Conservation (phyloP, 1,139 yeast species). For the Debaryomyces psychrophilus region DNA sequence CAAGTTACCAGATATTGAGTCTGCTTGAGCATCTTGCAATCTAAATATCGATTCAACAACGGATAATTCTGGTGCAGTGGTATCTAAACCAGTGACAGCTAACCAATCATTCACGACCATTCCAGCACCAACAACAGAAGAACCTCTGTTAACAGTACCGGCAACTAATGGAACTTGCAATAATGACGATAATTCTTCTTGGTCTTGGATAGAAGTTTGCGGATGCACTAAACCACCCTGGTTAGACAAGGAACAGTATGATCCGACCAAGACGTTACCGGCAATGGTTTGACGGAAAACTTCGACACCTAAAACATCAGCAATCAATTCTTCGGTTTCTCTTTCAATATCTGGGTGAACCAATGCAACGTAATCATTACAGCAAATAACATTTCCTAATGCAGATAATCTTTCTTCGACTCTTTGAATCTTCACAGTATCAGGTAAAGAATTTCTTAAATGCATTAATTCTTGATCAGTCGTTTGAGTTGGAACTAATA, state of each 20-base stretch:
- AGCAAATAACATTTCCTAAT: constrained; percentile 95
- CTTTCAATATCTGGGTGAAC: constrained; percentile 99
- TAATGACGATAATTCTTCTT: constrained; percentile 93
- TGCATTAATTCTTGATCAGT: constrained; percentile 99
- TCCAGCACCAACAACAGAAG: constrained; percentile 97
- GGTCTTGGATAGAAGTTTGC: constrained; percentile 95
- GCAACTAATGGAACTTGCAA: constrained; percentile 98
- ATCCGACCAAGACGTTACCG: constrained; percentile 95
- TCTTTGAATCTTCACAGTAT: constrained; percentile 91
- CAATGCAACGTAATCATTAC: constrained; percentile 97
- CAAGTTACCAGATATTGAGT: constrained; percentile 77
- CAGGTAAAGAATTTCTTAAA: constrained; percentile 96
- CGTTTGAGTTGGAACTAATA: constrained; percentile 95
- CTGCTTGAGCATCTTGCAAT: constrained; percentile 87
- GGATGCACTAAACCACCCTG: constrained; percentile 99
- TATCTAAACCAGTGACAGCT: constrained; percentile 94
- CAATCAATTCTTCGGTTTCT: constrained; percentile 97
- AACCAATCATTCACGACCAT: constrained; percentile 98
- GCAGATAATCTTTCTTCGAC: constrained; percentile 98
- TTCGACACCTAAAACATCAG: constrained; percentile 98
- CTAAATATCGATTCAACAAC: constrained; percentile 96
- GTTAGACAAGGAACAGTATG: constrained; percentile 91
- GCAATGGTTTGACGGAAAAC: constrained; percentile 99
- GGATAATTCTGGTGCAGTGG: constrained; percentile 97
- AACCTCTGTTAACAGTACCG: constrained; percentile 98